Base-by-base conservation (phyloP, 2,329 filamentous ascomycete species). In the Emmonsia crescens region DNA sequence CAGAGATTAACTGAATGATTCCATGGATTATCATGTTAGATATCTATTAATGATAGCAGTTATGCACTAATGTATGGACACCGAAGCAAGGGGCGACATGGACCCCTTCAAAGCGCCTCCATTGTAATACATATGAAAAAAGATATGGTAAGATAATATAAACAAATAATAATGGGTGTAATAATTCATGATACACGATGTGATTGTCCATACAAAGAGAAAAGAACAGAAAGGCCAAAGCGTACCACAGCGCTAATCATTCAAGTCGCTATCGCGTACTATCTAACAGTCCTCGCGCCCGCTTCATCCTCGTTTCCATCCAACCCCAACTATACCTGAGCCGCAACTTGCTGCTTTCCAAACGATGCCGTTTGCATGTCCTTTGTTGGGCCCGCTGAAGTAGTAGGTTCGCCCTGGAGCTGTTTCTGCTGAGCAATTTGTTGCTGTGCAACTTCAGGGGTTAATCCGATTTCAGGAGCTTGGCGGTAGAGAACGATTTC, bases 401-500 rank as follows among this genome's bases (percentile, higher is more conserved):
- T 52, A 27, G 38, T 36, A 27, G 56, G 33, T 27, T 48, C 58
- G 59, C 60, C 57, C 58, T 66, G 68, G 27, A 74, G 66, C 54
- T 72, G 71, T 66, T 60, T 21, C 59, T 75, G 70, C 60, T 76
- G 74, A 59, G 75, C 72, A 64, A 71, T 46, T 36, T 51, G 70
- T 62, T 76, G 74, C 62, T 77, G 76, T 57, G 72, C 71, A 31
- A 72, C 73, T 59, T 76, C 71, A 16, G 74, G 73, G 8, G 74
- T 76, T n/a, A 71, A 67, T 29, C 73, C 73, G 61, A 77, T 73
- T 64, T 80, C 78, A 57, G 78, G 78, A 31, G 78, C 75, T 71
- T 97, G 94, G 66, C 94, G 87, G 79, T 89, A 97, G 59, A 99
- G 86, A 62, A 96, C 92, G 73, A 99, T 99, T 78, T 99, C 94